Evolutionary conservation across 2,329 filamentous ascomycete species (phyloP), one percentile per base, ranked within the genome.

Genomic region (Amphichorda felina): DNA sequence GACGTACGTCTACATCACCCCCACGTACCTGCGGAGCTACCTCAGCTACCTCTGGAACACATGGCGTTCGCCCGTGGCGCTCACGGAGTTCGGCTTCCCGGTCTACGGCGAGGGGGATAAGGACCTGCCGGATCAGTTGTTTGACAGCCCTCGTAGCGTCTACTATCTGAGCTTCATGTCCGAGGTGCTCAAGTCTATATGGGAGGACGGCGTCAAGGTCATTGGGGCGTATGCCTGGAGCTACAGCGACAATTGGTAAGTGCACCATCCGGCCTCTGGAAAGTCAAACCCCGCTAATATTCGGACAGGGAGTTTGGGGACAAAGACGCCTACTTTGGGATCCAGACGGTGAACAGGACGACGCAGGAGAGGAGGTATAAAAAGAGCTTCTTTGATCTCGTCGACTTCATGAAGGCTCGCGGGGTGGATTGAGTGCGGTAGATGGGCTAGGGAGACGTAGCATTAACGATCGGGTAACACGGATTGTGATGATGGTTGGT

Each of bases 11-110:
- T 75, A 76, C 50, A 66, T 69, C 24, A 69, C 74, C 0, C 74
- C 73, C 0, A 61, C 59, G 2, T 76, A 73, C 43, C 60, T 79
- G n/a, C 62, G 70, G 35, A 60, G 58, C 36, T 68, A 70, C 41
- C 56, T 75, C 4, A 65, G 59, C 42, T 78, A 76, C 45, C 53
- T 79, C 2, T 72, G 66, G 59, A 75, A 75, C 49, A 75, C 68
- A 0, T 79, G 67, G 58, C 61, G 53, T 22, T 48, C 51, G 0
- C 66, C 68, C 0, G 55, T 70, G 7, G 55, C 57, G 16, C 52
- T 75, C 5, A 61, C 64, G 6, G 72, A 78, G 45, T 75, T 75
- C 41, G 73, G 73, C 0, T 76, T 72, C 45, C 67, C 70, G 4
- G 61, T 72, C 0, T 70, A 62, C 33, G 60, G 45, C 8, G 70